phyloP scores from a whole-genome alignment of 2,329 filamentous ascomycete genomes.

The Chaetomium olivaceum region DNA sequence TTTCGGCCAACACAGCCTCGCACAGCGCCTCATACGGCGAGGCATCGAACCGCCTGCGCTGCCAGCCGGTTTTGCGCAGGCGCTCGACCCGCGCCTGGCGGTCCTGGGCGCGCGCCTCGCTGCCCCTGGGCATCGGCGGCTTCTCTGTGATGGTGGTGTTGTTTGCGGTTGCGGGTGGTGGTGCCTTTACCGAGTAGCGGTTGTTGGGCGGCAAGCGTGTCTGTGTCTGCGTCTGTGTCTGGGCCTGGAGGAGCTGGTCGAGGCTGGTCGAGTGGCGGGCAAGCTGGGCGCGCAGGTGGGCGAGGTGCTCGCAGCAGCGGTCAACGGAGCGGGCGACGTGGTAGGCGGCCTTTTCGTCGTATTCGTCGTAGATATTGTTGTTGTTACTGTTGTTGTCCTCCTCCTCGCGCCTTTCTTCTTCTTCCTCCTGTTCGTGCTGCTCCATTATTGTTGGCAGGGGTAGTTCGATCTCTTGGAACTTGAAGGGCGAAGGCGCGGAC shows the following conservation, averaged over 20 bases:
- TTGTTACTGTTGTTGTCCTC: conserved; percentile 21
- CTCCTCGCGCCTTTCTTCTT: neutral
- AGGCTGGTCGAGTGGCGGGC: conserved; percentile 50
- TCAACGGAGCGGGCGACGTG: conserved; percentile 47
- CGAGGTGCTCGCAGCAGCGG: conserved; percentile 52
- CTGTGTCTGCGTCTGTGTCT: neutral
- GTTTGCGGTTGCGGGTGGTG: neutral
- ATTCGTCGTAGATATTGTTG: conserved; percentile 13
- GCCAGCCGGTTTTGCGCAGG: conserved; percentile 56
- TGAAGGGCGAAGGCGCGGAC: neutral
- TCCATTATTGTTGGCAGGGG: conserved; percentile 29
- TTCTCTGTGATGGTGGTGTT: conserved; percentile 16
- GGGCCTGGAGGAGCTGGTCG: conserved; percentile 41
- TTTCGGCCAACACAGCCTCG: conserved; percentile 53
- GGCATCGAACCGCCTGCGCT: conserved; percentile 56
- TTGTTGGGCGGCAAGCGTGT: conserved; percentile 11
- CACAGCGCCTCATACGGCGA: conserved; percentile 55
- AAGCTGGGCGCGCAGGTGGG: conserved; percentile 51
- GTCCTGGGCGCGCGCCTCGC: conserved; percentile 44
- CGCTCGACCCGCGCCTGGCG: conserved; percentile 55
- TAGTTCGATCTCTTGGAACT: conserved; percentile 30
- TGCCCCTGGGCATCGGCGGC: conserved; percentile 22
- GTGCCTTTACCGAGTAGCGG: neutral
- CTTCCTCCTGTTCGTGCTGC: conserved; percentile 19
- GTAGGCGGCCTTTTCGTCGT: conserved; percentile 34